Percentiles rank a stretch among this genome's conserved stretches.
phyloP scores from a whole-genome alignment of 2,329 filamentous ascomycete genomes.

The Paraphaeosphaeria sporulosa region DNA sequence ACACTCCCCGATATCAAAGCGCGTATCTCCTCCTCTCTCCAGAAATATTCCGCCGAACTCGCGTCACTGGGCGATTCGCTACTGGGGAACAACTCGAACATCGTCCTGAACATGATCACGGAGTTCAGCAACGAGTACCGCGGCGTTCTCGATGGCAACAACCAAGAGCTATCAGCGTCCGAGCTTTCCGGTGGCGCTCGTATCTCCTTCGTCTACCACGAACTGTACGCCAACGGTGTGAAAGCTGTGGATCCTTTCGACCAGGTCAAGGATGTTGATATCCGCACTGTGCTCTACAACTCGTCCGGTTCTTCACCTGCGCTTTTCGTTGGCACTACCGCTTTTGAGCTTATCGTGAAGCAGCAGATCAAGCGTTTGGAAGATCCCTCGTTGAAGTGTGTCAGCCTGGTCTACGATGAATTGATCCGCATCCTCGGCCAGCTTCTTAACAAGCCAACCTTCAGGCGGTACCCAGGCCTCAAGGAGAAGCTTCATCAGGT shows the following conservation, averaged over 20 bases:
- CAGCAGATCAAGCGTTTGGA: slow-evolving; percentile 97
- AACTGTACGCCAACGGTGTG: slow-evolving; percentile 95
- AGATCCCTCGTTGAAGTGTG: slow-evolving; percentile 96
- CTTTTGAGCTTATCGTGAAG: slow-evolving; percentile 99
- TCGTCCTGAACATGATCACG: slow-evolving; percentile 97
- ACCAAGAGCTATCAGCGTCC: slow-evolving; percentile 90
- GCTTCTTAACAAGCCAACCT: slow-evolving; percentile 85
- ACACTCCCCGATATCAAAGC: slow-evolving; percentile 98
- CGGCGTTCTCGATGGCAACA: slow-evolving; percentile 94
- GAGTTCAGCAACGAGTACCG: slow-evolving; percentile 98
- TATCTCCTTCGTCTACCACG: slow-evolving; percentile 99
- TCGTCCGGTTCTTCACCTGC: slow-evolving; percentile 98
- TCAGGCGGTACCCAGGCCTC: slow-evolving; percentile 88
- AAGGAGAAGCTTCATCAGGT: slow-evolving; percentile 97
- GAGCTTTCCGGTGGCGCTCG: slow-evolving; percentile 95
- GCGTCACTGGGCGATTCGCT: slow-evolving; percentile 87
- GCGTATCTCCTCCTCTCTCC: slow-evolving; percentile 89
- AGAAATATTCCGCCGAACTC: slow-evolving; percentile 88
- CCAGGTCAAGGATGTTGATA: slow-evolving; percentile 95
- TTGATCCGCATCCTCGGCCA: slow-evolving; percentile 93
- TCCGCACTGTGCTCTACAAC: slow-evolving; percentile 96
- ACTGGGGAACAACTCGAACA: slow-evolving; percentile 94
- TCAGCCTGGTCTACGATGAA: slow-evolving; percentile 96
- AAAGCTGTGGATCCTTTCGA: slow-evolving; percentile 99
- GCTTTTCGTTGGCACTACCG: slow-evolving; percentile 94